Evolutionary conservation across 106 monocot species (phyloP).

Genomic region (Ottelia alismoides): DNA sequence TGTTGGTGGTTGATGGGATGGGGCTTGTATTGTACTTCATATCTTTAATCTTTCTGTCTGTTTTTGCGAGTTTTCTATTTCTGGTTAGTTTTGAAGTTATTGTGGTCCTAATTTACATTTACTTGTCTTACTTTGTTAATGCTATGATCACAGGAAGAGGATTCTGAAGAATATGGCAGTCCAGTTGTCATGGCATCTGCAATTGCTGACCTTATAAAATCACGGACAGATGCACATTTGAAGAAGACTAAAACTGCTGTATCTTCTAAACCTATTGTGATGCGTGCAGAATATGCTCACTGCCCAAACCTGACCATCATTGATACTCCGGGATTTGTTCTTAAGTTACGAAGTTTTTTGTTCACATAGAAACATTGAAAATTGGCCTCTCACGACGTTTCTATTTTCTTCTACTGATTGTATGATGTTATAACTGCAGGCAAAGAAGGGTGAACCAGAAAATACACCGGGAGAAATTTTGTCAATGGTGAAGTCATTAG

Average conservation of each 20-base stretch:
- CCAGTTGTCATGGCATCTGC: conserved; percentile 59
- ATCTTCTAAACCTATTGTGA: conserved; percentile 83
- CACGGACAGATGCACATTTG: conserved; percentile 77
- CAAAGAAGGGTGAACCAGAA: conserved; percentile 94
- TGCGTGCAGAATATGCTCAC: conserved; percentile 96
- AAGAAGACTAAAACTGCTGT: conserved; percentile 63
- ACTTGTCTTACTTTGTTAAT: not conserved
- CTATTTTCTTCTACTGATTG: not conserved
- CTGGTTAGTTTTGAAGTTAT: no score
- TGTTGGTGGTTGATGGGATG: no score
- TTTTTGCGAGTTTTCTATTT: no score
- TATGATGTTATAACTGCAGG: no score
- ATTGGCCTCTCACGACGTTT: not conserved
- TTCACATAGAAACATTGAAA: no score
- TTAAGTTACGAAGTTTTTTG: no score
- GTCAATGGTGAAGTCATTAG: conserved; percentile 91
- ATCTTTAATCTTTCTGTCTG: no score
- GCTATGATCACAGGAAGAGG: conserved; percentile 62
- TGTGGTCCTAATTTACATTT: not conserved
- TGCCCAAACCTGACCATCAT: conserved; percentile 98
- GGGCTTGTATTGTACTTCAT: no score
- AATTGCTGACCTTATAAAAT: conserved; percentile 81
- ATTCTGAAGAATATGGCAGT: conserved; percentile 92
- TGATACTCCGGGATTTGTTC: conserved; percentile 98
- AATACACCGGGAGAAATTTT: conserved; percentile 73